phyloP scores from a whole-genome alignment of 495 filamentous ascomycete genomes.

The Margaritispora aquatica region DNA sequence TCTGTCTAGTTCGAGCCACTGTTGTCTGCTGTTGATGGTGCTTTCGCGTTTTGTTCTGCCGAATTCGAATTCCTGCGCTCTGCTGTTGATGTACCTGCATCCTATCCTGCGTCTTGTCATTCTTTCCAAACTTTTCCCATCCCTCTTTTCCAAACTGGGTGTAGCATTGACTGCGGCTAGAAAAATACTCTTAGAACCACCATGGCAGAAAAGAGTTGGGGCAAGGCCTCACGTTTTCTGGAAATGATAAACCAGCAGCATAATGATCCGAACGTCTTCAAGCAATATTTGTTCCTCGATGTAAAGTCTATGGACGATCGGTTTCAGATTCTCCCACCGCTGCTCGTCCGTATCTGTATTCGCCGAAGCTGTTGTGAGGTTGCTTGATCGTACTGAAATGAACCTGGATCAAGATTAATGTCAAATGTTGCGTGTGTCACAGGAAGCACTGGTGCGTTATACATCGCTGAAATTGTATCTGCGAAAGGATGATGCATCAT shows the following conservation, averaged over 20 bases:
- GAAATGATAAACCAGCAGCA: constrained; percentile 3
- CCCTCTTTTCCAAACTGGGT: too few species aligned
- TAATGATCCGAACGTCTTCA: not conserved
- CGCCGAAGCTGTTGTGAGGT: not conserved
- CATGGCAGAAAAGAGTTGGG: not conserved
- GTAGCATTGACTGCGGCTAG: too few species aligned
- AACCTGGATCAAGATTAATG: too few species aligned
- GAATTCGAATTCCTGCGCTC: not conserved
- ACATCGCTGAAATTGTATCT: too few species aligned
- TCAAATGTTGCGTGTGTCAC: too few species aligned
- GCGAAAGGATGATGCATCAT: too few species aligned
- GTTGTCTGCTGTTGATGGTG: not conserved
- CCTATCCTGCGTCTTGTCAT: too few species aligned
- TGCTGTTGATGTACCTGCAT: too few species aligned
- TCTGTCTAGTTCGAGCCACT: not conserved
- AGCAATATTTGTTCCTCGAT: not conserved
- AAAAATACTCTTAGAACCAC: not conserved
- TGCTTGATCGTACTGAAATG: too few species aligned
- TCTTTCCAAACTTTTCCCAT: too few species aligned
- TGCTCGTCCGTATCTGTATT: not conserved
- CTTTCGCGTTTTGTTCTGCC: not conserved
- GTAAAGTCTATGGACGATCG: not conserved
- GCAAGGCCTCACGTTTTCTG: not conserved
- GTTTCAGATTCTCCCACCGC: not conserved
- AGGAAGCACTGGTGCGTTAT: too few species aligned